These are phyloP conservation scores for Neonectria punicea DNA, from an alignment of 2,329 filamentous ascomycete genomes.

Conservation along the genomic window DNA sequence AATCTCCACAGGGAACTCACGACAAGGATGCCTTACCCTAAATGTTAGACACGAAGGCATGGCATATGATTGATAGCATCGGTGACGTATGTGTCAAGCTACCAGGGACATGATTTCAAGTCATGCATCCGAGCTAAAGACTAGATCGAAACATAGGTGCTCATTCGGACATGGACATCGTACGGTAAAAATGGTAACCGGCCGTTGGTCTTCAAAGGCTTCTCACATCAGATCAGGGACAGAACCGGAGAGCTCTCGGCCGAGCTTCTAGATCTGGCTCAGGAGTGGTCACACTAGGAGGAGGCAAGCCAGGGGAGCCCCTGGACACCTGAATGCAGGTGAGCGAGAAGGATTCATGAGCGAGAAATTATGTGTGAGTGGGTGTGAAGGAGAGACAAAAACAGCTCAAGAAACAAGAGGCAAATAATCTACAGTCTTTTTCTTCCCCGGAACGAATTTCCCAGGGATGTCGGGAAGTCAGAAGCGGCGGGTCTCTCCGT, in stretches of 20 bases:
- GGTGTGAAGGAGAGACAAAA: not conserved
- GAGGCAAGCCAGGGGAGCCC: constrained; percentile 3
- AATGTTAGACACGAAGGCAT: not conserved
- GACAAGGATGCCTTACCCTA: not conserved
- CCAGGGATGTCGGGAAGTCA: not conserved
- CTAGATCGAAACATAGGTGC: not conserved
- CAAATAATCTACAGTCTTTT: not conserved
- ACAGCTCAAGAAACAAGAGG: not conserved
- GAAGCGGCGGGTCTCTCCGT: constrained; percentile 11
- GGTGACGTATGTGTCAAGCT: not conserved
- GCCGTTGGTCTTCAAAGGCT: not conserved
- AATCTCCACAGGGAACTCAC: not conserved
- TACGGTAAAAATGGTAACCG: not conserved
- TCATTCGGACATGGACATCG: not conserved
- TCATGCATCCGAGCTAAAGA: too few relatives aligned
- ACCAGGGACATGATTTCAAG: too few relatives aligned
- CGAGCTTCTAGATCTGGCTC: constrained; percentile 3
- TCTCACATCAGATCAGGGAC: not conserved
- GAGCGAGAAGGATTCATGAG: not conserved
- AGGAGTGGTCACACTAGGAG: constrained; percentile 9
- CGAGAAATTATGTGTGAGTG: not conserved
- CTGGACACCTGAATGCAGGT: not conserved
- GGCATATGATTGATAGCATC: not conserved
- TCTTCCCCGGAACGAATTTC: not conserved
- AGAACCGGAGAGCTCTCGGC: not conserved